phyloP scores from a whole-genome alignment of 2,329 filamentous ascomycete genomes.

The Penicillium aurantiogriseum region DNA sequence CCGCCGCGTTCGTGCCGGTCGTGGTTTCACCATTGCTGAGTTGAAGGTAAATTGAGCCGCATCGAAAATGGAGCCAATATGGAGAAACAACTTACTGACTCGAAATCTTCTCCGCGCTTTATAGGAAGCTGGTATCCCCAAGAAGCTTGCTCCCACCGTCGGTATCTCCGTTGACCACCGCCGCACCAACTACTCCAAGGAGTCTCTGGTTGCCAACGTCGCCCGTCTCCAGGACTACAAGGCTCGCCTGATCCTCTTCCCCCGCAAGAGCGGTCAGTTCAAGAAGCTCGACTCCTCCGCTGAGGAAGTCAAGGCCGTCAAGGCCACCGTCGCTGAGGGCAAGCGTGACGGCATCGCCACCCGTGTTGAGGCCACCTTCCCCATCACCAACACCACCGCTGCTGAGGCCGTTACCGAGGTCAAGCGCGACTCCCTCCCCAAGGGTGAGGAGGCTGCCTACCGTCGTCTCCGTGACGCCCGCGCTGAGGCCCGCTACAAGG shows the following conservation, averaged over 20 bases:
- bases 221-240: slow-evolving; percentile 97
- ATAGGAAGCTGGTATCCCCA: slow-evolving; percentile 91
- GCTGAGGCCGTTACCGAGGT: slow-evolving; percentile 68
- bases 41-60: slow-evolving; percentile 72
- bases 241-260: slow-evolving; percentile 94
- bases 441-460: slow-evolving; percentile 83
- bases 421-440: slow-evolving; percentile 76
- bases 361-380: slow-evolving; percentile 61
- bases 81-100: slow-evolving; percentile 8
- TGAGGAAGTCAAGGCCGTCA: slow-evolving; percentile 73
- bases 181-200: slow-evolving; percentile 95
- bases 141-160: slow-evolving; percentile 90
- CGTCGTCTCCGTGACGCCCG: slow-evolving; percentile 79
- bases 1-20: slow-evolving; percentile 91
- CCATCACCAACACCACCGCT: slow-evolving; percentile 63
- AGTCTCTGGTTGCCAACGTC: slow-evolving; percentile 92
- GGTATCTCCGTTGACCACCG: slow-evolving; percentile 96
- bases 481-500: slow-evolving; percentile 75
- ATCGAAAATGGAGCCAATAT: neutral
- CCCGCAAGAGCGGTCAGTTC: slow-evolving; percentile 87
- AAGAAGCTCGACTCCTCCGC: slow-evolving; percentile 89
- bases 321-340: slow-evolving; percentile 51
- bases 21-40: slow-evolving; percentile 96
- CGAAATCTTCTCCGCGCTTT: slow-evolving; percentile 22
- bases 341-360: slow-evolving; percentile 55